Conservation (phyloP, 176 grass and related monocot species). For the Panicum miliaceum region DNA sequence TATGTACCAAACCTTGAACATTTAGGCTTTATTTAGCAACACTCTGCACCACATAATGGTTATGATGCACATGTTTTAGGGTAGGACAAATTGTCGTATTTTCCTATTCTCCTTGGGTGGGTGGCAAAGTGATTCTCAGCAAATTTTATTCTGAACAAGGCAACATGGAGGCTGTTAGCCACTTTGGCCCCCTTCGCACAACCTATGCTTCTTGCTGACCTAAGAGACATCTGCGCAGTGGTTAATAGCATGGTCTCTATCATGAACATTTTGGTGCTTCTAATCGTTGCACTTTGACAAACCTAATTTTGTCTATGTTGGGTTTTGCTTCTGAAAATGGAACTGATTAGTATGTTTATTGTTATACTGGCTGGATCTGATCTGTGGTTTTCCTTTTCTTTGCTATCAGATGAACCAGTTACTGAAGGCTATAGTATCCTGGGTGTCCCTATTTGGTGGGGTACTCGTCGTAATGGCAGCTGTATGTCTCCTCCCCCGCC, state of each 20-base stretch:
- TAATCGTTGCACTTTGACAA: not conserved
- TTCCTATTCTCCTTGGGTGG: no score
- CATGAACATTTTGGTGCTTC: not conserved
- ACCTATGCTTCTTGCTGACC: no score
- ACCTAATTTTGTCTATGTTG: not conserved
- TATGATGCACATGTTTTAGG: no score
- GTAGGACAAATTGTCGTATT: no score
- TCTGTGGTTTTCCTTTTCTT: not conserved
- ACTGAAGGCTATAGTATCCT: conserved; percentile 5
- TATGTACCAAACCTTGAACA: not conserved
- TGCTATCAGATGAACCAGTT: conserved; percentile 24
- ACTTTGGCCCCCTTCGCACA: not conserved
- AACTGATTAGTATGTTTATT: not conserved
- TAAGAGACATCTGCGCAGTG: not conserved
- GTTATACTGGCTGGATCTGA: not conserved
- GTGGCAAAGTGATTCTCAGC: no score
- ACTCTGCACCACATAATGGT: no score
- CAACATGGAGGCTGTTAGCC: not conserved
- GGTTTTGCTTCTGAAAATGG: not conserved
- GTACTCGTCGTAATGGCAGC: conserved; percentile 22
- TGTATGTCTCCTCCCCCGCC: not conserved
- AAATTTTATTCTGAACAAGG: not conserved
- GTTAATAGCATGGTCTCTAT: not conserved
- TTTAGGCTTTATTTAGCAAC: no score
- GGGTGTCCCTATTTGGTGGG: conserved; percentile 23